A percentile compares a stretch with the other conserved stretches of the same genome.
These are phyloP conservation scores for Xylaria venustula DNA, from an alignment of 495 filamentous ascomycete species.

Conservation along the genomic window DNA sequence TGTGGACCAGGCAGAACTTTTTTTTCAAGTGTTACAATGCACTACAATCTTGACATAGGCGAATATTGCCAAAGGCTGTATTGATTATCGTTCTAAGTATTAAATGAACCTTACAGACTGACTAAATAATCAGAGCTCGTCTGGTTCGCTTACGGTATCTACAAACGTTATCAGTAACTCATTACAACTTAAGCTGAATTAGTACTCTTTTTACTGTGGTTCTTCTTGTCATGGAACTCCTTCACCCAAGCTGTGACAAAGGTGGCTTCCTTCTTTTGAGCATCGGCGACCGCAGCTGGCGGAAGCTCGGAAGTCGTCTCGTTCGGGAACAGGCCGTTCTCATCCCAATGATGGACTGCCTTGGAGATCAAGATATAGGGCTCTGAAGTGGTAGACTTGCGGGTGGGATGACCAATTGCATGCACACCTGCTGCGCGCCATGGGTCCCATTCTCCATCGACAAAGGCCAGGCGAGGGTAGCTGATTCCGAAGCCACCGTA, in stretches of 20 bases:
- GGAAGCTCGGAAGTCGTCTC: slow-evolving; percentile 54
- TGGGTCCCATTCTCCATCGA: slow-evolving; percentile 69
- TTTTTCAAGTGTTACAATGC: neutral
- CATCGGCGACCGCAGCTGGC: slow-evolving; percentile 50
- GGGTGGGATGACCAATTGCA: slow-evolving; percentile 42
- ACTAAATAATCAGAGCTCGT: slow-evolving; percentile 9
- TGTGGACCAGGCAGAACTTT: too few species aligned
- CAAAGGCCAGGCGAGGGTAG: slow-evolving; percentile 62
- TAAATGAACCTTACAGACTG: neutral
- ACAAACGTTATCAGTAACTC: slow-evolving; percentile 13
- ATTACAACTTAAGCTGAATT: slow-evolving; percentile 1
- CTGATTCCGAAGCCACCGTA: slow-evolving; percentile 66
- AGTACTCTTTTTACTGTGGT: slow-evolving; percentile 1
- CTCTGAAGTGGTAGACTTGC: slow-evolving; percentile 54
- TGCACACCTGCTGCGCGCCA: slow-evolving; percentile 69
- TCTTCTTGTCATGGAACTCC: slow-evolving; percentile 37
- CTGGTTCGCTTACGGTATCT: slow-evolving; percentile 8
- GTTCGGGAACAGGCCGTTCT: slow-evolving; percentile 65
- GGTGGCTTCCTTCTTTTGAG: slow-evolving; percentile 52
- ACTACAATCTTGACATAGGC: too few species aligned
- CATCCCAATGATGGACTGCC: slow-evolving; percentile 70
- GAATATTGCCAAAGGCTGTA: neutral
- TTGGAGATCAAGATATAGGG: slow-evolving; percentile 63
- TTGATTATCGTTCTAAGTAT: neutral
- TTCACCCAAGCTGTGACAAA: slow-evolving; percentile 68